A percentile compares a stretch with the other conserved stretches of the same genome.
Conservation (phyloP, 352 stramenopile species). For the Pythium apleroticum region DNA sequence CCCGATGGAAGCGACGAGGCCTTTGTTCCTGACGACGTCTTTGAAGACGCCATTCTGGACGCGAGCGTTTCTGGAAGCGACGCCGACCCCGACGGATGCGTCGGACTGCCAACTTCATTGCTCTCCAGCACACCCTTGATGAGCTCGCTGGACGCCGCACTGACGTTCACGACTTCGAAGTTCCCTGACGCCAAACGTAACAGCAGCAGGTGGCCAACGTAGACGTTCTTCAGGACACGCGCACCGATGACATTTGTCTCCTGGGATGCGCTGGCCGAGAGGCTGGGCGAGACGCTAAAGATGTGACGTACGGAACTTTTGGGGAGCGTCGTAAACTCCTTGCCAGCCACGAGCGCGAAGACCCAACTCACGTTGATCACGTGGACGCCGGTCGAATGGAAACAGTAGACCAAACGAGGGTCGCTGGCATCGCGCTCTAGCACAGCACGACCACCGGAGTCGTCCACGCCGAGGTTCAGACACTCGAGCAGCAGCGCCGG, state of each 20-base stretch:
- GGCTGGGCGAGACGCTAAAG: constrained; percentile 66
- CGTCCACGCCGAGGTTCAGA: constrained; percentile 68
- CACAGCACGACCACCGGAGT: constrained; percentile 61
- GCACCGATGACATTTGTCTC: constrained; percentile 63
- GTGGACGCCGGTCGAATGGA: constrained; percentile 78
- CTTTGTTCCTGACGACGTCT: constrained; percentile 20
- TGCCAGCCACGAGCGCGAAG: constrained; percentile 50
- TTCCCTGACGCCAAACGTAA: constrained; percentile 66
- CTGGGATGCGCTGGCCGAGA: not conserved
- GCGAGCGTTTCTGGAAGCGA: constrained; percentile 54
- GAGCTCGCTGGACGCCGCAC: constrained; percentile 65
- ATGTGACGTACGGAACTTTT: constrained; percentile 75
- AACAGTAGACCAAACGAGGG: constrained; percentile 63
- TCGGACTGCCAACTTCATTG: constrained; percentile 21
- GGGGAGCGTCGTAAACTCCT: constrained; percentile 57
- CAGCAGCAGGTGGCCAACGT: constrained; percentile 73
- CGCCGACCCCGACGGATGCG: constrained; percentile 29
- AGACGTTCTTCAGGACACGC: constrained; percentile 71
- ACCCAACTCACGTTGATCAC: constrained; percentile 80
- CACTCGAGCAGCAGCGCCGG: constrained; percentile 69
- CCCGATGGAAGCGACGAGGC: constrained; percentile 23
- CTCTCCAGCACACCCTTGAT: constrained; percentile 59
- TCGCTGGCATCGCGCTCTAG: constrained; percentile 53
- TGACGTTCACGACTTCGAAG: constrained; percentile 83
- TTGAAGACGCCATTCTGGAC: constrained; percentile 44